These are phyloP conservation scores for Vigna nakashimae DNA, from an alignment of 306 rosid genomes.

Conservation along the genomic window DNA sequence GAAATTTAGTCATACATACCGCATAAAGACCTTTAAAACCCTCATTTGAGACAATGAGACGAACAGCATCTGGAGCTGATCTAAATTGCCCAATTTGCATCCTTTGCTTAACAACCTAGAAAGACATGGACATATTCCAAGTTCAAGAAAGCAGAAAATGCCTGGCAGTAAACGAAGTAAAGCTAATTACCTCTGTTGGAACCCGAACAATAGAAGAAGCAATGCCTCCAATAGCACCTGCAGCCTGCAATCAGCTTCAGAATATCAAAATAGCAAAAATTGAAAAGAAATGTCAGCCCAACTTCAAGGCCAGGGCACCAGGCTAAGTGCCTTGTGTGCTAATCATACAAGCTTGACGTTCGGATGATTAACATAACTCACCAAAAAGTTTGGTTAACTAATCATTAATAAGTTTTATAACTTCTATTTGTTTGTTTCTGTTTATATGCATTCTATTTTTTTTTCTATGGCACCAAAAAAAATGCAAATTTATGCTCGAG, in stretches of 20 bases:
- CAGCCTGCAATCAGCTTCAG: constrained; percentile 66
- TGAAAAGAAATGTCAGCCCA: constrained; percentile 1
- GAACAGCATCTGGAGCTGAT: constrained; percentile 58
- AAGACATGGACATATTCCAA: constrained; percentile 39
- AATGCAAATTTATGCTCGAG: constrained; percentile 21
- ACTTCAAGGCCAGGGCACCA: background rate
- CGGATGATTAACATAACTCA: constrained; percentile 19
- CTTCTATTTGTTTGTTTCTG: constrained; percentile 8
- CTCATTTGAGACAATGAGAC: constrained; percentile 57
- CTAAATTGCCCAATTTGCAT: constrained; percentile 59
- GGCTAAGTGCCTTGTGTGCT: constrained; percentile 7
- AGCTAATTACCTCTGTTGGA: constrained; percentile 74
- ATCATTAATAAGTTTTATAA: background rate
- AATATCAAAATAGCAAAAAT: constrained; percentile 42
- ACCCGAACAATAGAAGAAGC: constrained; percentile 84
- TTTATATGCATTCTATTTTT: constrained; percentile 3
- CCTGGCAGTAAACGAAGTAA: constrained; percentile 20
- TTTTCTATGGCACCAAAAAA: constrained; percentile 1
- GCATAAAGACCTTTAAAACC: constrained; percentile 77
- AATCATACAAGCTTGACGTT: constrained; percentile 24
- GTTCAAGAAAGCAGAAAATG: constrained; percentile 32
- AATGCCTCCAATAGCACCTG: constrained; percentile 78
- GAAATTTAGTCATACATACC: constrained; percentile 51
- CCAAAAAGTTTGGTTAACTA: constrained; percentile 17
- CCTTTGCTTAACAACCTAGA: constrained; percentile 72